Percentiles rank a stretch among this genome's conserved stretches.
These are phyloP conservation scores for Spinellus fusiger DNA, from an alignment of 192 early-diverging fungal species.

Conservation along the genomic window DNA sequence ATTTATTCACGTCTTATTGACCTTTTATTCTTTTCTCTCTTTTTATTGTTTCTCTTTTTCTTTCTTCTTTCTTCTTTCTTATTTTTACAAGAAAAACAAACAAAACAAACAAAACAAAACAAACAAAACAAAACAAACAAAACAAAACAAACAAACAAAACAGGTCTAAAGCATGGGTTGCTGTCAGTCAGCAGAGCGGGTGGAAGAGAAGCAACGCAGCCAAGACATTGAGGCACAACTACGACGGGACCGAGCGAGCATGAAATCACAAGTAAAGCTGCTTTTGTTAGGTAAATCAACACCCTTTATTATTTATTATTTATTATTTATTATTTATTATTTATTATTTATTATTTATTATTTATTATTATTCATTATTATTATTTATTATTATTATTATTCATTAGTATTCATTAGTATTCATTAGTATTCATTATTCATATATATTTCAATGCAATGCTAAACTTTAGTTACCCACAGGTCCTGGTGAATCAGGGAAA, in stretches of 20 bases:
- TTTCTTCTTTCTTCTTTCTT: constrained; percentile 6
- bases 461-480: constrained; percentile 33
- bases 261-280: constrained; percentile 96
- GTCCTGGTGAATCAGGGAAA: constrained; percentile 97
- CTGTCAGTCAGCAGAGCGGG: constrained; percentile 77
- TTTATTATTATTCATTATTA: no score
- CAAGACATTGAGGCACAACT: constrained; percentile 91
- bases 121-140: not conserved
- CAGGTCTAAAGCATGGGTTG: constrained; percentile 72
- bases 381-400: not conserved
- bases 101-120: not conserved
- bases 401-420: constrained; percentile 5
- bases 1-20: constrained; percentile 3
- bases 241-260: constrained; percentile 68
- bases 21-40: not conserved
- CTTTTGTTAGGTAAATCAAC: constrained; percentile 66
- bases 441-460: not conserved
- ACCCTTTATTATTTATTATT: not conserved
- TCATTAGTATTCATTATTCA: not conserved
- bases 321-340: not conserved
- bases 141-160: not conserved
- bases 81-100: not conserved
- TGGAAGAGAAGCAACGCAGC: constrained; percentile 77
- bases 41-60: not conserved
- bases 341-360: not conserved